A percentile compares a stretch with the other conserved stretches of the same genome.
Conservation (phyloP, 2,329 filamentous ascomycete genomes). For the Lachnellula subtilissima region DNA sequence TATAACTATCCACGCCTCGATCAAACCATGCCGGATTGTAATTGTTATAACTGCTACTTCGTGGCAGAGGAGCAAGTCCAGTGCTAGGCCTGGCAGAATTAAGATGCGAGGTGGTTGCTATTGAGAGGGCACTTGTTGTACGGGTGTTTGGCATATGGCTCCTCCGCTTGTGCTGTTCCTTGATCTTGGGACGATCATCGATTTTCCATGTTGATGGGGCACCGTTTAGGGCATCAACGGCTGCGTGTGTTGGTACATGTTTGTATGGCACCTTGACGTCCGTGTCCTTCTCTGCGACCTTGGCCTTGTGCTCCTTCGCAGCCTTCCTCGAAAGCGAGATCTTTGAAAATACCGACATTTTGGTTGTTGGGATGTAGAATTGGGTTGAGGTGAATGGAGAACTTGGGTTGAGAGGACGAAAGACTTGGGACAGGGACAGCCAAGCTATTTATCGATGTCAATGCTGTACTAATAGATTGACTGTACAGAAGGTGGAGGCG, state of each 20-base stretch:
- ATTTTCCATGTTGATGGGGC: constrained; percentile 48
- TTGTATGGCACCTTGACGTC: constrained; percentile 45
- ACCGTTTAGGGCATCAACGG: constrained; percentile 50
- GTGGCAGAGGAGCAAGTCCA: constrained; percentile 13
- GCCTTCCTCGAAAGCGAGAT: constrained; percentile 49
- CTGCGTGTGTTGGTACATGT: constrained; percentile 59
- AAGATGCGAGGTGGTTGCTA: constrained; percentile 12
- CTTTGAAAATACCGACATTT: constrained; percentile 54
- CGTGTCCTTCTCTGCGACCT: constrained; percentile 43
- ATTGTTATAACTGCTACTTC: constrained; percentile 23
- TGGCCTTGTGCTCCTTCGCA: constrained; percentile 49
- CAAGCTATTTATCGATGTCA: too few species aligned
- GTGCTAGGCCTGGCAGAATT: constrained; percentile 15
- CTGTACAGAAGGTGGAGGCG: neutral
- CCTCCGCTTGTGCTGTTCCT: constrained; percentile 27
- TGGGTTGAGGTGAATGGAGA: too few species aligned
- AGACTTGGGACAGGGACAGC: too few species aligned
- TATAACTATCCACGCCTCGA: constrained; percentile 18
- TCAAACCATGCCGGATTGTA: constrained; percentile 29
- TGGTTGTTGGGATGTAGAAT: too few species aligned
- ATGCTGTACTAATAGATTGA: neutral
- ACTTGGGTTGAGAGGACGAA: too few species aligned
- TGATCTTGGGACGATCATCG: constrained; percentile 32
- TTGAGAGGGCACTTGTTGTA: constrained; percentile 21
- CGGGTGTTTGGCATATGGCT: constrained; percentile 26